Evolutionary conservation across 176 grass and related monocot genomes (phyloP), one percentile per base, ranked within the genome.

Genomic region (Hsuehochloa calcarea): DNA sequence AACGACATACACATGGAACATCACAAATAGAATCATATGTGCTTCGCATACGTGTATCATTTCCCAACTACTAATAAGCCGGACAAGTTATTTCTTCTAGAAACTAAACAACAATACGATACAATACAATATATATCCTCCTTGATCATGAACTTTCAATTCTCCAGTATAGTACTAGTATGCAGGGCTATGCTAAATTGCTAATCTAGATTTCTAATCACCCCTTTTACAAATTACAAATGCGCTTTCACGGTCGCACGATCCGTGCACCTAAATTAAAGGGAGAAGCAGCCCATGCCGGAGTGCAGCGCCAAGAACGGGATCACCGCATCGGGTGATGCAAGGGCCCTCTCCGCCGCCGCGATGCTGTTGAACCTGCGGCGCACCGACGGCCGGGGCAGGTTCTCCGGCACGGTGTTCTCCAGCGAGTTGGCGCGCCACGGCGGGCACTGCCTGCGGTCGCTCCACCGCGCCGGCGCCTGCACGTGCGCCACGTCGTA

Each of bases 331-430:
- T 77, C 52, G 3, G 84, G 79, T 35, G 76, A 72, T 43, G 46
- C 43, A 10, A 37, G 83, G 15, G 66, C 46, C 65, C 12, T 70
- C n/a, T 59, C 45, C 60, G 41, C 37, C 23, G 77, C 72, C 40
- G 20, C n/a, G 58, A 95, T 46, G 23, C 63, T 71, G 73, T 89
- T 92, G 49, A 79, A 63, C 90, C 89, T 89, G 68, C 87, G 87
- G 68, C 77, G 85, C n/a, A 34, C 55, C 31, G 72, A 87, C 6
- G 91, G 95, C 29, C 95, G 91, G 10, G 95, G 95, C 65, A 98
- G 84, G 81, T 98, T 92, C 91, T 98, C 95, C 72, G 93, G 95
- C 85, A 98, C 63, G 35, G 92, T 83, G 88, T 86, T 98, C 91
- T 98, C 95, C 44, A 98, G 72, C 41, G 87, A 92, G 78, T 98